phyloP scores from a whole-genome alignment of 495 filamentous ascomycete genomes.

The Cercophora newfieldiana region DNA sequence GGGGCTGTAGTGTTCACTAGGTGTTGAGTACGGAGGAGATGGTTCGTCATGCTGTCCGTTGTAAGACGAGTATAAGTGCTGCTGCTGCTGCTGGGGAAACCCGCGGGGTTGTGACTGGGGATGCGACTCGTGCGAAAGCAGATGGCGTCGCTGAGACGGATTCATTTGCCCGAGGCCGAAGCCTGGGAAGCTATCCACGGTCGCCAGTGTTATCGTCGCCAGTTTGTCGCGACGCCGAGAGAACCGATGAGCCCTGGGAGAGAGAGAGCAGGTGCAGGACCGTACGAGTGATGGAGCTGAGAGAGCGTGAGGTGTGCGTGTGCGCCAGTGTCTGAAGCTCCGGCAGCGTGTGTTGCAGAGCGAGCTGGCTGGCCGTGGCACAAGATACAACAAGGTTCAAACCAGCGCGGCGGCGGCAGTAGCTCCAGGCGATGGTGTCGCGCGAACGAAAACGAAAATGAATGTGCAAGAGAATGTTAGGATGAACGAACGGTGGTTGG shows the following conservation, averaged over 20 bases:
- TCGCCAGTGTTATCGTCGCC: constrained; percentile 29
- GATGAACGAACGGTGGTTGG: neutral
- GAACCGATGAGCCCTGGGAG: neutral
- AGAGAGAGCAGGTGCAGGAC: neutral
- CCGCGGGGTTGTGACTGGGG: constrained; percentile 3
- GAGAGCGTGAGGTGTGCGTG: neutral
- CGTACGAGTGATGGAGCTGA: neutral
- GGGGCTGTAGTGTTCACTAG: constrained; percentile 30
- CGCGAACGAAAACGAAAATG: neutral
- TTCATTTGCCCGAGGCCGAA: constrained; percentile 30
- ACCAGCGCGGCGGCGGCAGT: neutral
- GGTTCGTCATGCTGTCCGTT: constrained; percentile 33
- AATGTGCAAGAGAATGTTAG: neutral
- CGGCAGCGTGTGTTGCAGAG: neutral
- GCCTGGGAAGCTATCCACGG: constrained; percentile 35
- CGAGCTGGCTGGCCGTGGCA: neutral
- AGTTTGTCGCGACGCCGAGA: constrained; percentile 17
- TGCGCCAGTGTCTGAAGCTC: neutral
- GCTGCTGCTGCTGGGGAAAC: constrained; percentile 16
- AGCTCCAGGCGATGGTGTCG: neutral
- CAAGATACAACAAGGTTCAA: neutral
- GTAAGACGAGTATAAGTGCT: constrained; percentile 18
- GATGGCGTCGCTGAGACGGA: constrained; percentile 14
- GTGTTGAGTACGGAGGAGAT: constrained; percentile 35
- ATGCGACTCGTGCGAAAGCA: constrained; percentile 10